Evolutionary conservation across 768 basidiomycete genomes (phyloP), one percentile per base, ranked within the genome.

Genomic region (Tricholoma sp.): DNA sequence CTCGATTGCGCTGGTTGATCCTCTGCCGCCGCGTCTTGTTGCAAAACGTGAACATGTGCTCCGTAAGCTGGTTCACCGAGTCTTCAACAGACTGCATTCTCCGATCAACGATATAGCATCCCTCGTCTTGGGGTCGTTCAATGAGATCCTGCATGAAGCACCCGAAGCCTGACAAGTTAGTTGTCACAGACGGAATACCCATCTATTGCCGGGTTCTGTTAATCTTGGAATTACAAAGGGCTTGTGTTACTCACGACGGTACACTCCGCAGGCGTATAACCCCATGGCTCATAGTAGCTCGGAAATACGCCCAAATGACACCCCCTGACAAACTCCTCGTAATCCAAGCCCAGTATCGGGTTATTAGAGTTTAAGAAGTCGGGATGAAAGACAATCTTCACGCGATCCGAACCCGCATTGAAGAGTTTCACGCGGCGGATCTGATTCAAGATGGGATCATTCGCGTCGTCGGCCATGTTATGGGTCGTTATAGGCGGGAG

Each of bases 261-360:
- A 70, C 97, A 98, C 70, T 98, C 96, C 1, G 96, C 96, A 0
- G 96, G 96, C 1, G 94, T 97, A 68, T 97, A 97, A 0, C 92
- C 92, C 92, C 92, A 94, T 3, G 93, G 93, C 74, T 95, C 91
- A 69, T 97, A 98, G 68, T 98, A 98, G 62, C 89, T 92, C 2
- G 97, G 96, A 82, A 99, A 99, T 39, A 99, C 96, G 50, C 97
- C 97, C 50, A 99, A 76, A 77, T 99, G 97, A 68, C 96, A 98
- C 1, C 97, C 97, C 61, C 97, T 79, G 35, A 98, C 97, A 67
- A 99, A 99, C 74, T 99, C 97, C 72, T 99, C 97, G 70, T 99
- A 99, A 69, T 99, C 97, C 58, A 99, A 79, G 2, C 94, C 95
- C 18, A 99, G 76, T 54, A 98, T 97, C 0, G 97, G 97, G 74